phyloP scores from a whole-genome alignment of 768 basidiomycete genomes.

The Russula lepida region DNA sequence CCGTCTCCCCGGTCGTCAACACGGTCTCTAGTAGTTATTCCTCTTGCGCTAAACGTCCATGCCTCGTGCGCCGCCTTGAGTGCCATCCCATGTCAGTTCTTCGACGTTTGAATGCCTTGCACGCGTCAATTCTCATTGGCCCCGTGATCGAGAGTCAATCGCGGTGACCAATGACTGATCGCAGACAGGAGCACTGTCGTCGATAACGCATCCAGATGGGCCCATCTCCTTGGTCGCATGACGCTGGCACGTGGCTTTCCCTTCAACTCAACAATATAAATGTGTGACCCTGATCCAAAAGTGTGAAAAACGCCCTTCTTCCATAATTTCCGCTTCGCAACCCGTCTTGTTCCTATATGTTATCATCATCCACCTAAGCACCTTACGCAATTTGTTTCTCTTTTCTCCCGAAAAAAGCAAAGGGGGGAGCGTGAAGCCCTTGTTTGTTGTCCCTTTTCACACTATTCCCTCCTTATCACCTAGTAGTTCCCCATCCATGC shows the following conservation, averaged over 20 bases:
- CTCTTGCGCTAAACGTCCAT: background rate
- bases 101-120: background rate
- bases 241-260: slow-evolving; percentile 7
- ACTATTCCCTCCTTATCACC: slow-evolving; percentile 7
- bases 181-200: background rate
- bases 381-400: background rate
- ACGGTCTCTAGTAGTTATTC: too few species aligned
- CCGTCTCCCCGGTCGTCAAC: background rate
- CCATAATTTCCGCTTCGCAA: slow-evolving; percentile 12
- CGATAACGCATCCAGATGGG: slow-evolving; percentile 10
- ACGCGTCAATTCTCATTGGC: background rate
- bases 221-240: background rate
- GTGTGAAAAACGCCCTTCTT: background rate
- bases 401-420: background rate
- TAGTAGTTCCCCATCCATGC: background rate
- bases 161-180: background rate
- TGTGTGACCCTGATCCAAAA: slow-evolving; percentile 8
- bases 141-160: slow-evolving; percentile 1
- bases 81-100: background rate
- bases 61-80: background rate
- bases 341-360: background rate
- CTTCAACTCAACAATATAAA: background rate
- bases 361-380: background rate
- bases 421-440: background rate
- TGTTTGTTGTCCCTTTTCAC: slow-evolving; percentile 2